Base-by-base conservation (phyloP, 176 grass and related monocot genomes). In the Musa schizocarpa region DNA sequence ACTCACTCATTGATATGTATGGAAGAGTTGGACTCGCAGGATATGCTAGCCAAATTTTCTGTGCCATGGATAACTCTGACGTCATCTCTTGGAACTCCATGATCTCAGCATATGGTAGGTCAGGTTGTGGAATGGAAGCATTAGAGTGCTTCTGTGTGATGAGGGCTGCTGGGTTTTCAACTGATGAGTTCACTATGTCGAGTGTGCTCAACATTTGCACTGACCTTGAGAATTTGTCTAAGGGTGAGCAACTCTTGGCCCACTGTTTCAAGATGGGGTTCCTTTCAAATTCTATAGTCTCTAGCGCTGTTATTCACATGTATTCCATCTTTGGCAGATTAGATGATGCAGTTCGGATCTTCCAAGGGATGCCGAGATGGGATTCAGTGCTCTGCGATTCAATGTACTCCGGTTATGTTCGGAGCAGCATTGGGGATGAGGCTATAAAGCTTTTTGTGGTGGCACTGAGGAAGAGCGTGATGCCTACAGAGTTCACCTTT, bases 401-500 rank as follows among this genome's bases (percentile, higher is more conserved):
- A 63, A 81, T 93, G 80, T 80, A 85, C 82, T 79, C 88, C 25
- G 77, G 90, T 81, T 93, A 88, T 77, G 82, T 78, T 49, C 85
- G 86, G 50, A 76, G 63, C n/a, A 84, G 94, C 24, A 76, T 85
- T 23, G 84, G 76, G 81, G 86, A 98, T 69, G 82, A 89, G 74
- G 88, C 86, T 34, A 76, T 90, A 34, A 57, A 62, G 59, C 80
- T 98, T 54, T 93, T 98, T 69, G 67, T 68, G 9, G 53, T n/a
- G 29, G 80, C 88, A 70, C 58, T 89, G 63, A 86, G 86, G 76
- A 89, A 87, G 74, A 68, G 63, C 83, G 26, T 98, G 73, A 53
- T 71, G 79, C 88, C 91, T 63, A 98, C 81, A 17, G 88, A 82
- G 76, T 90, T 93, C 76, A 98, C 86, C 56, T 81, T 98, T 81